Evolutionary conservation across 2,329 filamentous ascomycete species (phyloP).

Genomic region (Pestalotiopsis fici): DNA sequence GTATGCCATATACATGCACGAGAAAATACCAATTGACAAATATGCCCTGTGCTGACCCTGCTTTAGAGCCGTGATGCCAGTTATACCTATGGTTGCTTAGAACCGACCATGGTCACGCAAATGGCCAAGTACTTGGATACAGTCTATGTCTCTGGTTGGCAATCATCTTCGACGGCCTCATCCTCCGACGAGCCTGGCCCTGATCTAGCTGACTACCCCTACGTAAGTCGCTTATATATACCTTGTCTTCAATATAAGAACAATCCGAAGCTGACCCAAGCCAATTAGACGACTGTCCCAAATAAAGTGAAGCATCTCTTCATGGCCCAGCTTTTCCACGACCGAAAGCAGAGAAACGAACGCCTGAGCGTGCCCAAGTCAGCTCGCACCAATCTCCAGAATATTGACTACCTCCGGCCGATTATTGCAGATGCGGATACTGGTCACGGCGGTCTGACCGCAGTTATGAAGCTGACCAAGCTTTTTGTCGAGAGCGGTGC

Average conservation of each 20-base stretch:
- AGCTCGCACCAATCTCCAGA: conserved; percentile 71
- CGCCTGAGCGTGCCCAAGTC: conserved; percentile 75
- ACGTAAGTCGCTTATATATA: conserved; percentile 55
- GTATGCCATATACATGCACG: conserved; percentile 45
- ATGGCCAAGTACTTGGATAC: conserved; percentile 99
- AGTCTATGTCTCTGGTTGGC: conserved; percentile 98
- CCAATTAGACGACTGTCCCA: conserved; percentile 81
- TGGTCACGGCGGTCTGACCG: conserved; percentile 95
- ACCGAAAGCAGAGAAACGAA: conserved; percentile 97
- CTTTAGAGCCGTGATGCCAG: conserved; percentile 78
- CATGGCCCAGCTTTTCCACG: conserved; percentile 98
- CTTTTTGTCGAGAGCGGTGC: conserved; percentile 96
- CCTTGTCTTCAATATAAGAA: background rate
- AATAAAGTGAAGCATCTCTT: conserved; percentile 98
- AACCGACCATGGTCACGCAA: conserved; percentile 97
- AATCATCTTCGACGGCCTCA: conserved; percentile 95
- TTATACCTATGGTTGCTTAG: conserved; percentile 95
- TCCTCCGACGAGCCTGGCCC: conserved; percentile 94
- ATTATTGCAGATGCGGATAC: conserved; percentile 98
- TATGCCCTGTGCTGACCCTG: conserved; percentile 4
- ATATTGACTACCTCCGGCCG: conserved; percentile 91
- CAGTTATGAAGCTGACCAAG: conserved; percentile 99
- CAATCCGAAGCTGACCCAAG: background rate
- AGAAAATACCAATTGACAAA: background rate
- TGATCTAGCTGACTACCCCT: conserved; percentile 97